Conservation (phyloP, 1,139 yeast genomes). For the Yamadazyma triangularis region DNA sequence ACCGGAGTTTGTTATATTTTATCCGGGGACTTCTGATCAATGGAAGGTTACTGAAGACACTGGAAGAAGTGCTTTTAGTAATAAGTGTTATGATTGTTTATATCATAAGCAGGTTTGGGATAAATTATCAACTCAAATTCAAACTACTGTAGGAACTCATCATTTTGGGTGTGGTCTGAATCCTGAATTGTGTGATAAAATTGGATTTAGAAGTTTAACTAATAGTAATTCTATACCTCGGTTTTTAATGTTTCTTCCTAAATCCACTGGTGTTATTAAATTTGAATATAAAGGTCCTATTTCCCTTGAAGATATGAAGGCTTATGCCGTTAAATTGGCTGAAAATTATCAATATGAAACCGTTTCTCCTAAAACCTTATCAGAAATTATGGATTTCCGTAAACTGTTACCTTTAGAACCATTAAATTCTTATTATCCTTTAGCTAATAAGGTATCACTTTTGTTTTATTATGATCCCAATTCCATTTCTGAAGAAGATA, state of each 20-base stretch:
- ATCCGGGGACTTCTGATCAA: conserved; percentile 50
- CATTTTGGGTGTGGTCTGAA: conserved; percentile 58
- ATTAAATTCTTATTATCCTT: conserved; percentile 34
- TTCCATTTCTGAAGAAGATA: conserved; percentile 55
- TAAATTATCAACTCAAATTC: conserved; percentile 45
- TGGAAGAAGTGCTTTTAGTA: conserved; percentile 30
- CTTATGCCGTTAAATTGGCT: conserved; percentile 27
- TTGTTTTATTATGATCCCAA: conserved; percentile 53
- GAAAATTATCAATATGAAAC: conserved; percentile 37
- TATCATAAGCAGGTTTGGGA: conserved; percentile 56
- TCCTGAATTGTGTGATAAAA: conserved; percentile 43
- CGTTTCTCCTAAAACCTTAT: conserved; percentile 33
- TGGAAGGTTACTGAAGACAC: conserved; percentile 33
- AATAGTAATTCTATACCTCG: conserved; percentile 18
- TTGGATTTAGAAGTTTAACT: conserved; percentile 37
- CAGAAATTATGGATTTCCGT: conserved; percentile 36
- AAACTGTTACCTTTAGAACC: conserved; percentile 30
- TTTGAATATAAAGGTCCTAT: conserved; percentile 31
- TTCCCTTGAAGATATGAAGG: conserved; percentile 25
- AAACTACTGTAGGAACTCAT: conserved; percentile 41
- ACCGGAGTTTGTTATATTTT: conserved; percentile 58
- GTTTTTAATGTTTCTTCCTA: conserved; percentile 39
- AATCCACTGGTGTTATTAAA: conserved; percentile 27
- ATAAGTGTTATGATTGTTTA: conserved; percentile 45
- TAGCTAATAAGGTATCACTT: conserved; percentile 41